Percentiles rank a stretch among this genome's conserved stretches.
phyloP scores from a whole-genome alignment of 176 grass and related monocot species.

The Zizania latifolia region DNA sequence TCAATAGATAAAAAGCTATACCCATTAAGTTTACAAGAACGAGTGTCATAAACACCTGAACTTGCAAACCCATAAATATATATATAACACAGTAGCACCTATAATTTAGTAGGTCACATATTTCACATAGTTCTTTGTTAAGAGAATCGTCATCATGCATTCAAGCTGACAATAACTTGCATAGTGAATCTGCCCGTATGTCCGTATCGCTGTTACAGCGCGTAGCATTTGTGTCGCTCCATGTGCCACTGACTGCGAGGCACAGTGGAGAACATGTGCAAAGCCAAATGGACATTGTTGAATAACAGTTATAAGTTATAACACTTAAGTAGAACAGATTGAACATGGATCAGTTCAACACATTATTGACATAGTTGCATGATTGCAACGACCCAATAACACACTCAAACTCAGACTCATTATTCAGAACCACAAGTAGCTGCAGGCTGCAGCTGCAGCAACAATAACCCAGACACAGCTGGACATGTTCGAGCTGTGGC shows the following conservation, averaged over 20 bases:
- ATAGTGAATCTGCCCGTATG: too few relatives aligned
- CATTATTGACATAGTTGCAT: neutral
- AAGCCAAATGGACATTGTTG: neutral
- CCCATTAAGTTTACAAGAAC: too few relatives aligned
- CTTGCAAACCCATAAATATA: too few relatives aligned
- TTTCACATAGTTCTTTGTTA: too few relatives aligned
- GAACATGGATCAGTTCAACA: neutral
- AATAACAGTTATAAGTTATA: neutral
- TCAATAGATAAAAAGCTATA: too few relatives aligned
- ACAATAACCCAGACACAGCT: neutral
- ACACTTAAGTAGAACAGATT: neutral
- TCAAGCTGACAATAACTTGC: too few relatives aligned
- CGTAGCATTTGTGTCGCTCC: neutral
- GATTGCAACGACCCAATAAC: neutral
- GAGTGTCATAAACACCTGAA: too few relatives aligned
- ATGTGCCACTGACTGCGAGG: neutral
- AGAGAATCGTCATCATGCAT: too few relatives aligned
- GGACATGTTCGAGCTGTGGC: neutral
- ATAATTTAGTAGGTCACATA: too few relatives aligned
- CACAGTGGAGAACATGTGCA: neutral
- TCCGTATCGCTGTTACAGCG: neutral
- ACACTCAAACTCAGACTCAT: neutral
- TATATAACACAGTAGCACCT: too few relatives aligned
- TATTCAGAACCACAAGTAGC: neutral
- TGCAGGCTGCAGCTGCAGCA: neutral